Conservation (phyloP, 2,329 filamentous ascomycete species). For the Endoconidiophora polonica region DNA sequence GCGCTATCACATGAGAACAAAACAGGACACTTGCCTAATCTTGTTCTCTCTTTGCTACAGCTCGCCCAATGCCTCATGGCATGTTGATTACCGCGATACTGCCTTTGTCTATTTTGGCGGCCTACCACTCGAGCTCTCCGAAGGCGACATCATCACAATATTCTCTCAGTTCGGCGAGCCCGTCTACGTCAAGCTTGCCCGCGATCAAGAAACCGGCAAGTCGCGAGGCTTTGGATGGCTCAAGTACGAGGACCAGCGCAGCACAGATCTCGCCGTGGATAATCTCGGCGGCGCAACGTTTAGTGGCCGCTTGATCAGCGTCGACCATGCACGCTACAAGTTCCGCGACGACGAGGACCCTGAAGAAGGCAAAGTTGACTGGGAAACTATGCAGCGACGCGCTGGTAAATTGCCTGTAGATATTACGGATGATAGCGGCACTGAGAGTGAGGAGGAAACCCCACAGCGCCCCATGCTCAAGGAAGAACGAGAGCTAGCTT, state of each 20-base stretch:
- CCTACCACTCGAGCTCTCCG: slow-evolving; percentile 77
- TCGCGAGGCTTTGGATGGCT: slow-evolving; percentile 89
- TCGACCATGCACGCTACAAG: slow-evolving; percentile 91
- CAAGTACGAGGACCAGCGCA: slow-evolving; percentile 96
- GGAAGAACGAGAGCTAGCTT: slow-evolving; percentile 66
- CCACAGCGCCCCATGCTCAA: slow-evolving; percentile 47
- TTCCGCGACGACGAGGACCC: slow-evolving; percentile 60
- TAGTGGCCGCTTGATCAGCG: slow-evolving; percentile 61
- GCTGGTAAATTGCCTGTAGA: slow-evolving; percentile 27
- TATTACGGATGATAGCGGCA: slow-evolving; percentile 25
- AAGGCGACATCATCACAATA: slow-evolving; percentile 90
- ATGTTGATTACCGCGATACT: slow-evolving; percentile 92
- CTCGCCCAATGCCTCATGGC: slow-evolving; percentile 79
- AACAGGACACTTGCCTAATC: slow-evolving; percentile 15
- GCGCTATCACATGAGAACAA: slow-evolving; percentile 4
- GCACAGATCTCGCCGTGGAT: slow-evolving; percentile 88
- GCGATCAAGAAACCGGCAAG: slow-evolving; percentile 93
- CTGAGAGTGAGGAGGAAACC: slow-evolving; percentile 21
- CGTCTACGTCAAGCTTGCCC: slow-evolving; percentile 76
- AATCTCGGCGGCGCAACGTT: slow-evolving; percentile 81
- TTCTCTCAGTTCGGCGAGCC: slow-evolving; percentile 97
- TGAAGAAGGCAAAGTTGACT: slow-evolving; percentile 40
- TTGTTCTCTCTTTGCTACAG: slow-evolving; percentile 25
- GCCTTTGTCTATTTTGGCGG: slow-evolving; percentile 95
- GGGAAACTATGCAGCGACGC: slow-evolving; percentile 40